Evolutionary conservation across 2,329 filamentous ascomycete genomes (phyloP).

Genomic region (Colletotrichum echinochloae): DNA sequence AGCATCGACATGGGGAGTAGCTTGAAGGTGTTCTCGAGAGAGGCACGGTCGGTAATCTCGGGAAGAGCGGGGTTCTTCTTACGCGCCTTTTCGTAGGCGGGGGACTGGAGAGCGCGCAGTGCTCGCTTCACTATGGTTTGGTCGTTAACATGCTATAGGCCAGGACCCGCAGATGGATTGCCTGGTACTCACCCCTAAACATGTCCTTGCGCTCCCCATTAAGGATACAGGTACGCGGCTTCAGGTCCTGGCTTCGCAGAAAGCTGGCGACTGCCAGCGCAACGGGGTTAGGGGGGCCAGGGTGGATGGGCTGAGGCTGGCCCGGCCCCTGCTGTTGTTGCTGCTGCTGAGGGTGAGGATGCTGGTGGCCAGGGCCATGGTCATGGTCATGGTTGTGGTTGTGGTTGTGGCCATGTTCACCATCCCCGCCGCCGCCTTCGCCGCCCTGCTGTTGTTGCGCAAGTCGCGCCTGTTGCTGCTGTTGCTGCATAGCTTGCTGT

Average conservation of each 20-base stretch:
- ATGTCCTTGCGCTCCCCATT: slow-evolving; percentile 98
- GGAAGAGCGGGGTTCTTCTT: slow-evolving; percentile 92
- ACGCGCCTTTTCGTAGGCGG: slow-evolving; percentile 88
- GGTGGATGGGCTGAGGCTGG: slow-evolving; percentile 75
- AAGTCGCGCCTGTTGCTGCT: slow-evolving; percentile 57
- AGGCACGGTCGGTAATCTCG: slow-evolving; percentile 86
- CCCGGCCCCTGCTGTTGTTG: slow-evolving; percentile 50
- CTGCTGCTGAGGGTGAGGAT: slow-evolving; percentile 46
- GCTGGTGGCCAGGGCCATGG: slow-evolving; percentile 44
- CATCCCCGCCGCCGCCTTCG: slow-evolving; percentile 33
- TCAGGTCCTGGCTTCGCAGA: slow-evolving; percentile 84
- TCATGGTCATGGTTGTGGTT: slow-evolving; percentile 48
- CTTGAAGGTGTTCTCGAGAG: slow-evolving; percentile 94
- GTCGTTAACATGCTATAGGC: neutral
- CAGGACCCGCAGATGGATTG: neutral
- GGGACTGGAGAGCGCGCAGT: slow-evolving; percentile 87
- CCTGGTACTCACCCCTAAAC: slow-evolving; percentile 80
- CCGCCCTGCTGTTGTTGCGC: slow-evolving; percentile 51
- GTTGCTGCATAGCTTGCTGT: slow-evolving; percentile 65
- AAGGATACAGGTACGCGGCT: slow-evolving; percentile 90
- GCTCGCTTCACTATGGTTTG: slow-evolving; percentile 85
- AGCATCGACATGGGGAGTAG: slow-evolving; percentile 94
- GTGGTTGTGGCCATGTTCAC: slow-evolving; percentile 47
- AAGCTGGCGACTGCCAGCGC: slow-evolving; percentile 92
- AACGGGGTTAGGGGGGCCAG: slow-evolving; percentile 87